Percentiles rank a stretch among this genome's conserved stretches.
phyloP scores from a whole-genome alignment of 306 rosid species.

The Trichosanthes cucumerina region DNA sequence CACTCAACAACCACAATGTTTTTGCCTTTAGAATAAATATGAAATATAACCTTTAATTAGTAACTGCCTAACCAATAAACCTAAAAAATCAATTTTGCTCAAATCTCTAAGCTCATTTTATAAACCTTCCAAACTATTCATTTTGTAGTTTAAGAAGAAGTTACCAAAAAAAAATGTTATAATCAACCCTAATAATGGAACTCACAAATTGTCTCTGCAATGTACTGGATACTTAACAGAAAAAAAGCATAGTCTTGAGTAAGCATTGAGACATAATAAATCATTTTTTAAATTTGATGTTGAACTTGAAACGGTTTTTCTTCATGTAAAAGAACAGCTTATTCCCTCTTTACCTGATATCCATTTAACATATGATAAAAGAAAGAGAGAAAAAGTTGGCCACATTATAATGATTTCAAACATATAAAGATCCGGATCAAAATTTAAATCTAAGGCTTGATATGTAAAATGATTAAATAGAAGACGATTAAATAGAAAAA shows the following conservation, averaged over 20 bases:
- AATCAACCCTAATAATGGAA: background rate
- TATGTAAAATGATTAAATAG: background rate
- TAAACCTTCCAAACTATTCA: background rate
- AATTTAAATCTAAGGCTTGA: background rate
- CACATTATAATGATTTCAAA: background rate
- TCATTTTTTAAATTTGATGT: background rate
- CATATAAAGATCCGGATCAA: background rate
- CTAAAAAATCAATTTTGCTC: background rate
- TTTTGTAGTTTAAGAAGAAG: background rate
- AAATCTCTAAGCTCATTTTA: background rate
- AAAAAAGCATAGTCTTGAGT: background rate
- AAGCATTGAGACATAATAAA: background rate
- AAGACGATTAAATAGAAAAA: background rate
- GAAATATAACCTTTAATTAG: background rate
- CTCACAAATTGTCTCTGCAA: background rate
- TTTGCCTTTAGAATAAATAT: background rate
- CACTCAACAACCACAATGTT: background rate
- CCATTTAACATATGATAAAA: background rate
- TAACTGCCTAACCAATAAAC: background rate
- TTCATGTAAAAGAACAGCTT: background rate
- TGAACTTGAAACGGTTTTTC: background rate
- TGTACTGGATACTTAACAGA: background rate
- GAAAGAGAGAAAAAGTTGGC: background rate
- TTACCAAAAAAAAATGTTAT: background rate
- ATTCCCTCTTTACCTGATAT: background rate